phyloP scores from a whole-genome alignment of 176 grass and related monocot genomes.

The Thinopyrum elongatum region DNA sequence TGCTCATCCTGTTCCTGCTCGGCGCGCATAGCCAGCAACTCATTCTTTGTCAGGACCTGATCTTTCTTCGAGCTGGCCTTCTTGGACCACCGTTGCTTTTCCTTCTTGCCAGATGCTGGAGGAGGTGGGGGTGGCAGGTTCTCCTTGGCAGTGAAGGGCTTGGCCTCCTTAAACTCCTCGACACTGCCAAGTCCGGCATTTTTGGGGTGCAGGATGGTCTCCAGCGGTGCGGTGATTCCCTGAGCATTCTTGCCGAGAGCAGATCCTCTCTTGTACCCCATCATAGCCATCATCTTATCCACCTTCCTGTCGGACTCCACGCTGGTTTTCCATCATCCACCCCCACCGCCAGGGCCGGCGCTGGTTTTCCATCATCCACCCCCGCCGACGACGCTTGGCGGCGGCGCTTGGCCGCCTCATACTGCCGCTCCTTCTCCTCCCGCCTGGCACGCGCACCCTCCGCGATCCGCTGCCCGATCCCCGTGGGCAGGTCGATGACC shows the following conservation, averaged over 20 bases:
- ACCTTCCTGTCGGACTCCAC: conserved; percentile 49
- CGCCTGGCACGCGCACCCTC: conserved; percentile 61
- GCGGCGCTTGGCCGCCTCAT: conserved; percentile 32
- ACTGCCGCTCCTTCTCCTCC: conserved; percentile 73
- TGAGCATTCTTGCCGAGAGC: conserved; percentile 75
- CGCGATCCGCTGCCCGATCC: conserved; percentile 55
- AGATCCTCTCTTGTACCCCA: conserved; percentile 68
- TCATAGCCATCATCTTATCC: conserved; percentile 66
- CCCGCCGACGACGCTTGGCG: conserved; percentile 14
- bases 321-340: conserved; percentile 26
- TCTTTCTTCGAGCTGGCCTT: conserved; percentile 45
- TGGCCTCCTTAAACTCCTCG: conserved; percentile 75
- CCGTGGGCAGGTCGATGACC: conserved; percentile 44
- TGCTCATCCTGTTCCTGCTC: conserved; percentile 66
- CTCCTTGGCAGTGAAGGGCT: conserved; percentile 39
- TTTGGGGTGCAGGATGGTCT: conserved; percentile 54
- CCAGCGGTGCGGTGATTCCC: conserved; percentile 47
- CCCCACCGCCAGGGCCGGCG: conserved; percentile 20
- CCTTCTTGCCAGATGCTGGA: conserved; percentile 10
- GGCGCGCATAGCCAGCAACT: conserved; percentile 49
- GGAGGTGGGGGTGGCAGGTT: background rate
- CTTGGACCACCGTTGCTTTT: conserved; percentile 61
- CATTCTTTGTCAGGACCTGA: conserved; percentile 55
- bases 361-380: conserved; percentile 27
- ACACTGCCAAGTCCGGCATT: conserved; percentile 72